Base-by-base conservation (phyloP, 106 monocot genomes). In the Chionographis japonica region DNA sequence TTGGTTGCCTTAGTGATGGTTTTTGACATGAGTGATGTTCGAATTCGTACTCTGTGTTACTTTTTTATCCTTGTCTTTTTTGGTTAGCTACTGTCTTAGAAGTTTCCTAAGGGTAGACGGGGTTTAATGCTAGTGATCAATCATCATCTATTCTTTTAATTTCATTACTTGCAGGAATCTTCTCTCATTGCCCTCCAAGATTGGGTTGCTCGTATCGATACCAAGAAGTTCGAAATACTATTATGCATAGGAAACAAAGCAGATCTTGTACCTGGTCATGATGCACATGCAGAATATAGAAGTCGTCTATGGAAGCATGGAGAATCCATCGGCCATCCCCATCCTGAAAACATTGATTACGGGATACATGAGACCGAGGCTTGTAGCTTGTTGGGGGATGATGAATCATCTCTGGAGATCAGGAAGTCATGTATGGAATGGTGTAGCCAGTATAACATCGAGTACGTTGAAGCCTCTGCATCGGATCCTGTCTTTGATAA, bases 211-310 rank as follows among this genome's bases (percentile, higher is more conserved):
- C 69, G 64, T 16, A 79, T 69, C 60, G 85, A 99, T 74, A 70
- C 90, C 62, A 37, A 66, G 49, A 81, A 71, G 14, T 93, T 99
- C 73, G 90, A 93, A 46, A 81, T 99, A 70, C 40, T 99, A 40
- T 70, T 99, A 52, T 99, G 98, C 79, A 78, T 99, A 68, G 98
- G 98, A 63, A 99, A 99, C 73, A 93, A 99, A 73, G 85, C 75
- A 11, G 98, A 99, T 77, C 87, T 93, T 72, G 74, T 99, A 71
- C 79, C 93, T 65, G 87, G 93, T 60, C 98, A 90, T 75, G 68
- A 69, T 81, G 93, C 93, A 49, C 93, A 99, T 81, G 62, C 50
- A 42, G 90, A 92, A 54, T 99, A 99, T 63, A 85, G 85, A 74
- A 85, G 85, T 16, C 77, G 8, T n/a, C 67, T 88, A 37, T 93